Base-by-base conservation (phyloP, 345 rosid genomes). In the Eucalyptus grandis region DNA sequence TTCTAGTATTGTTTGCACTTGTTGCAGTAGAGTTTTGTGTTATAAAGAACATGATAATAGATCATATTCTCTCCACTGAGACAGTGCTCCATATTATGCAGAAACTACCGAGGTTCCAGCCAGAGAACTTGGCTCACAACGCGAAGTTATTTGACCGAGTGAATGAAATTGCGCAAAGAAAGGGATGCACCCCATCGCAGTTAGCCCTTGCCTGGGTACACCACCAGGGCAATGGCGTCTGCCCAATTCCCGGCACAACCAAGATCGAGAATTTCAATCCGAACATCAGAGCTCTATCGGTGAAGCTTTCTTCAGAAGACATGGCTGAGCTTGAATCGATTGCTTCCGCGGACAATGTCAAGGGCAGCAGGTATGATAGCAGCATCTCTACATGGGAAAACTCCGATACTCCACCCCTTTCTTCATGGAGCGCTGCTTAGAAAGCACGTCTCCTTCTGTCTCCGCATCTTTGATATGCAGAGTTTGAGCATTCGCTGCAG, bases 281-380 rank as follows among this genome's bases (percentile, higher is more conserved):
- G 86, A 91, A 90, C 80, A 65, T 94, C 5, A 93, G 93, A 87
- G 97, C 96, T 90, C 90, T 96, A 89, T 93, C 94, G 3, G 93
- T 96, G 86, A 94, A 94, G 87, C 92, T 96, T 44, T 90, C 95
- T 65, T 90, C 87, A 3, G 93, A 96, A 86, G 97, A 96, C 86
- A 93, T 95, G 93, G 89, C 92, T 49, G 94, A 96, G 90, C 94
- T 94, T 3, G 98, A 96, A 90, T 87, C 86, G 67, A 94, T 95
- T 69, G 95, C 93, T 49, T 89, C 90, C 11, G 87, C 90, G 1
- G 93, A 90, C 69, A 88, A 86, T 3, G 94, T 94, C 53, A 94
- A 95, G 87, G 95, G 96, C 6, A 94, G 93, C 17, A 87, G 95
- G 87, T 94, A 93, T 77, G 22, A 3, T 1, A 24, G 24, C 17